Evolutionary conservation across 202 grass and related monocot species (phyloP).

Genomic region (Dendrocalamus latiflorus): DNA sequence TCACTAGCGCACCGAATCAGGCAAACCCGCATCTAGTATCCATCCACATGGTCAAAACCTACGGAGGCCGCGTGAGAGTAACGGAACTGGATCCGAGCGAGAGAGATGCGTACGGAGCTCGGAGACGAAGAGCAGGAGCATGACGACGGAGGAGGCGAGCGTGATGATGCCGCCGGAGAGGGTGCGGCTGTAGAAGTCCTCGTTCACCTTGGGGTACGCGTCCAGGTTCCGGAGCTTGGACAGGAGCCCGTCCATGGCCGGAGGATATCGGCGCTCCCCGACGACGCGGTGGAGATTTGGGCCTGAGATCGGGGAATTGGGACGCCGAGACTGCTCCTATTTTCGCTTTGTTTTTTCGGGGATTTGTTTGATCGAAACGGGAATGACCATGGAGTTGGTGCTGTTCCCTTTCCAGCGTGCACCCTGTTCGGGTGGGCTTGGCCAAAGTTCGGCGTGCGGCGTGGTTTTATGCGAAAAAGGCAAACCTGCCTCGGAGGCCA

Average conservation of each 20-base stretch:
- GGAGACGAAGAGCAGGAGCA: conserved; percentile 83
- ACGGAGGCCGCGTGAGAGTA: not conserved
- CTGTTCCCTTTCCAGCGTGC: not conserved
- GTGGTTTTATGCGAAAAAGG: no score
- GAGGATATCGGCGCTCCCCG: conserved; percentile 7
- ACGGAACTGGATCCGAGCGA: conserved; percentile 1
- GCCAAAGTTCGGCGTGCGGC: no score
- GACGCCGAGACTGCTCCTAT: not conserved
- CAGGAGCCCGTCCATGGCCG: conserved; percentile 63
- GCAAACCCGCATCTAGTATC: not conserved
- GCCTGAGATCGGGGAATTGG: not conserved
- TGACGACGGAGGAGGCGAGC: conserved; percentile 64
- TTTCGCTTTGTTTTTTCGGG: not conserved
- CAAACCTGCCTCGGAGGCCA: no score
- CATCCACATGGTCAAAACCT: not conserved
- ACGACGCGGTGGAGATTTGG: not conserved
- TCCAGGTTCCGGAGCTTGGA: conserved; percentile 69
- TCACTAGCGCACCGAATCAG: not conserved
- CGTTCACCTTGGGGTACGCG: conserved; percentile 82
- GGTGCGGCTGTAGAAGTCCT: conserved; percentile 88
- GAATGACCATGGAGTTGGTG: not conserved
- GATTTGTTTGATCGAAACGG: conserved; percentile 4
- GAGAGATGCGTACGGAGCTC: conserved; percentile 57
- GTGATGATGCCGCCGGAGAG: conserved; percentile 83
- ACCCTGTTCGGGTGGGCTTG: no score